These are phyloP conservation scores for Garcia nutans DNA, from an alignment of 345 rosid species.

Conservation along the genomic window DNA sequence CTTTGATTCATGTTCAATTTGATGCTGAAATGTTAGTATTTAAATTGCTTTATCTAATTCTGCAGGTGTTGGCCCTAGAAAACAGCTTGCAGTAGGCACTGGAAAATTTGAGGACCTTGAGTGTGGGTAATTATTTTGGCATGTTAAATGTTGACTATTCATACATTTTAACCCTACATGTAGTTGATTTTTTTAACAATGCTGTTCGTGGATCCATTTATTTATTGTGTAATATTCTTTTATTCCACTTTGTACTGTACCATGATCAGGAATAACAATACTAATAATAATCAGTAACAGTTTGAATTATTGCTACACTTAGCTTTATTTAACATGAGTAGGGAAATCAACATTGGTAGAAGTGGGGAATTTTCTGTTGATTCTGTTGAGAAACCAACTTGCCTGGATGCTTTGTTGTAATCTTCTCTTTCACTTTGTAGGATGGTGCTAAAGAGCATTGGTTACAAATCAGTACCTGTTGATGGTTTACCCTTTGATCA, in stretches of 20 bases:
- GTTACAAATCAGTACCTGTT: constrained; percentile 79
- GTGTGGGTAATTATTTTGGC: constrained; percentile 55
- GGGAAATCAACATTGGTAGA: neutral
- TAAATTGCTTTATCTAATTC: neutral
- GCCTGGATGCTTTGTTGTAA: constrained; percentile 3
- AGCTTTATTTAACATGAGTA: neutral
- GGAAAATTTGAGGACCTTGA: constrained; percentile 72
- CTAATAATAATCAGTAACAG: neutral
- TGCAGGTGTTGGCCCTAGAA: constrained; percentile 64
- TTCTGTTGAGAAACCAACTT: neutral
- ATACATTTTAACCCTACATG: neutral
- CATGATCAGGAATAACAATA: neutral
- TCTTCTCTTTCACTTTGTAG: constrained; percentile 38
- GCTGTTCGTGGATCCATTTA: neutral
- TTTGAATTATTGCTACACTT: neutral
- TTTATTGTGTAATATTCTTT: neutral
- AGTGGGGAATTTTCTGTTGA: neutral
- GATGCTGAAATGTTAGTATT: neutral
- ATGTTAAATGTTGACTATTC: neutral
- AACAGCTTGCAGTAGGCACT: constrained; percentile 76
- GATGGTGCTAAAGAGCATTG: constrained; percentile 86
- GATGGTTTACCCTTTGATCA: constrained; percentile 78
- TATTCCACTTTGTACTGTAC: neutral
- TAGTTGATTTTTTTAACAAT: neutral
- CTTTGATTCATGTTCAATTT: neutral